Evolutionary conservation across 352 stramenopile species (phyloP).

Genomic region (Pythium dissimile): DNA sequence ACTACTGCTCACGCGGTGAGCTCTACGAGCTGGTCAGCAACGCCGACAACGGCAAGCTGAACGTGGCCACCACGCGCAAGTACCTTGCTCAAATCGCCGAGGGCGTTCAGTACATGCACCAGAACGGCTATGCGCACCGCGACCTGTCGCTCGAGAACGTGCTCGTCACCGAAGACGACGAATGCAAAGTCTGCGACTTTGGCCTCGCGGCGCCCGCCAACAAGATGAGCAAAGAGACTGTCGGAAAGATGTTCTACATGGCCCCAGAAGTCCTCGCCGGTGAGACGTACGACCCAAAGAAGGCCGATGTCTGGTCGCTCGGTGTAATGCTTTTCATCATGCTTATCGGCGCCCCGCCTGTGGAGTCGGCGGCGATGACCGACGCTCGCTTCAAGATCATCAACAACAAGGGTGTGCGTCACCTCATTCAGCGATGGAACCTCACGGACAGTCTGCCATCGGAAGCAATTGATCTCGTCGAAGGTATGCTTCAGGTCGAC

Average conservation of each 20-base stretch:
- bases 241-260: constrained; percentile 88
- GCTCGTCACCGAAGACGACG: constrained; percentile 64
- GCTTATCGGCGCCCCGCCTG: constrained; percentile 59
- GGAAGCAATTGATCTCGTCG: constrained; percentile 56
- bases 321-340: constrained; percentile 87
- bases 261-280: constrained; percentile 72
- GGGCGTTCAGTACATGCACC: constrained; percentile 74
- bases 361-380: constrained; percentile 50
- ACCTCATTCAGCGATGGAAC: constrained; percentile 65
- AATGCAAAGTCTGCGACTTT: constrained; percentile 82
- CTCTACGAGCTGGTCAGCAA: constrained; percentile 76
- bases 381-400: constrained; percentile 71
- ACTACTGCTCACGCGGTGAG: constrained; percentile 68
- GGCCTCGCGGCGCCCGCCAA: constrained; percentile 55
- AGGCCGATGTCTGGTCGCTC: constrained; percentile 82
- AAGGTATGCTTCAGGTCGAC: constrained; percentile 62
- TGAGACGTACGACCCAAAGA: constrained; percentile 59
- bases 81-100: constrained; percentile 70
- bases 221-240: constrained; percentile 42
- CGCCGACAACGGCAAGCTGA: constrained; percentile 50
- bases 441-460: constrained; percentile 52
- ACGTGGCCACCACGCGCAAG: constrained; percentile 29
- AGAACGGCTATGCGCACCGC: constrained; percentile 72
- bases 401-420: constrained; percentile 45
- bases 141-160: constrained; percentile 86